Evolutionary conservation across 352 stramenopile species (phyloP), one percentile per base, ranked within the genome.

Genomic region (Phytophthora constricta): DNA sequence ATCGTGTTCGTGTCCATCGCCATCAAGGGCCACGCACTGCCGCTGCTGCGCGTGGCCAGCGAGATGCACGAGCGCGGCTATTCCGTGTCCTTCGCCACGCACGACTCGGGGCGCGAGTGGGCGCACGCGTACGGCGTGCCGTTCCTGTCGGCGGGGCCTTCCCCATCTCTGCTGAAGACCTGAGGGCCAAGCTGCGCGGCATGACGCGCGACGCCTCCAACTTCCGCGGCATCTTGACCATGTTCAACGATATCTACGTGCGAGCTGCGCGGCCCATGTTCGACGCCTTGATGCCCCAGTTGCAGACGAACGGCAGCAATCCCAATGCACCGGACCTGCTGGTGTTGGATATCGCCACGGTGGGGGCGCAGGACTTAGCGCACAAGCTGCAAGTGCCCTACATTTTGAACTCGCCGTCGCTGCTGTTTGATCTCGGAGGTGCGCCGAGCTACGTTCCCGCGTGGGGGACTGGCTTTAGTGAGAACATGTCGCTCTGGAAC

Each of bases 211-310:
- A 96, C 66, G 80, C 85, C 39, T 93, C 84, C 54, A 94, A 88
- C 62, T 94, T 96, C 58, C 81, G 86, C 49, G 86, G 86, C 41
- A 93, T 96, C 72, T 61, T 96, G 39, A 93, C 85, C 62, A 94
- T 96, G 83, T 92, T 96, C 70, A 95, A 88, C 70, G 88, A 96
- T 56, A 90, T 95, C 39, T 95, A 93, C 74, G 77, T 95, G 11
- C 80, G 79, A 13, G 84, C 87, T 3, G 86, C 84, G 14, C 80
- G 80, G 0, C 84, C 86, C 10, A 94, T 97, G 85, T 96, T 84
- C 61, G 82, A 93, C 31, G 79, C 83, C 5, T 58, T 97, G 19
- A 55, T 92, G 26, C 71, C 78, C 16, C 76, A 89, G 5, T 46
- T 95, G 4, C 31, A 74, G 5, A 55, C 37, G 17, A 66, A 62